Conservation (phyloP, 2,329 filamentous ascomycete genomes). For the Cryoendolithus antarcticus region DNA sequence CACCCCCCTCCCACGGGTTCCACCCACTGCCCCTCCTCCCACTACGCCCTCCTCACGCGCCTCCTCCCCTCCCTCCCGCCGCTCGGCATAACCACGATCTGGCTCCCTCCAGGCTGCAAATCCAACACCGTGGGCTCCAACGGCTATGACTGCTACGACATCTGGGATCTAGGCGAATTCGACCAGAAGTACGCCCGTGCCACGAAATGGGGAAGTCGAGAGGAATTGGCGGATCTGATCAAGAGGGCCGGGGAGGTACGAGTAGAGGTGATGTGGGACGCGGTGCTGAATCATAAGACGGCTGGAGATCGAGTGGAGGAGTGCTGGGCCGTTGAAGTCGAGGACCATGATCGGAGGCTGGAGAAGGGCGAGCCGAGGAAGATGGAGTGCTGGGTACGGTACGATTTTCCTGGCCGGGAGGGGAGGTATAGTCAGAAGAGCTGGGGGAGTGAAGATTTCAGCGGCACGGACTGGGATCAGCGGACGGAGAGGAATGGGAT, state of each 20-base stretch:
- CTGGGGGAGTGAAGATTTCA: conserved; percentile 58
- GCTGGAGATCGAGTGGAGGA: conserved; percentile 54
- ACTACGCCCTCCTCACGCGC: conserved; percentile 18
- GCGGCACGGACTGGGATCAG: conserved; percentile 54
- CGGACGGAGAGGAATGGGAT: conserved; percentile 45
- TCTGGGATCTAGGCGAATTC: conserved; percentile 62
- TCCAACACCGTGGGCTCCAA: conserved; percentile 49
- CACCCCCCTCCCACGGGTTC: conserved; percentile 15
- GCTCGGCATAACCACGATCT: conserved; percentile 49
- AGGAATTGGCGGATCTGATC: conserved; percentile 45
- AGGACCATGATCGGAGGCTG: conserved; percentile 43
- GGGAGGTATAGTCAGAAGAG: conserved; percentile 23
- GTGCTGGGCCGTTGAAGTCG: conserved; percentile 51
- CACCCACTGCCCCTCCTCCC: conserved; percentile 33
- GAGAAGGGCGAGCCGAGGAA: conserved; percentile 44
- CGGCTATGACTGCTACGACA: conserved; percentile 50
- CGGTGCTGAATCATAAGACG: conserved; percentile 61
- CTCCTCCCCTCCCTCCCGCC: conserved; percentile 20
- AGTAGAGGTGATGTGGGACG: conserved; percentile 54
- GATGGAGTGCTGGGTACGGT: conserved; percentile 57
- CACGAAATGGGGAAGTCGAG: conserved; percentile 59
- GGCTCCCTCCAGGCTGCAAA: conserved; percentile 63
- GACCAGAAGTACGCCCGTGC: conserved; percentile 51
- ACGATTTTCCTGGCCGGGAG: conserved; percentile 48
- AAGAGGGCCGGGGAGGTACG: conserved; percentile 39